Base-by-base conservation (phyloP, 2,329 filamentous ascomycete species). In the Apiospora rasikravindrae region DNA sequence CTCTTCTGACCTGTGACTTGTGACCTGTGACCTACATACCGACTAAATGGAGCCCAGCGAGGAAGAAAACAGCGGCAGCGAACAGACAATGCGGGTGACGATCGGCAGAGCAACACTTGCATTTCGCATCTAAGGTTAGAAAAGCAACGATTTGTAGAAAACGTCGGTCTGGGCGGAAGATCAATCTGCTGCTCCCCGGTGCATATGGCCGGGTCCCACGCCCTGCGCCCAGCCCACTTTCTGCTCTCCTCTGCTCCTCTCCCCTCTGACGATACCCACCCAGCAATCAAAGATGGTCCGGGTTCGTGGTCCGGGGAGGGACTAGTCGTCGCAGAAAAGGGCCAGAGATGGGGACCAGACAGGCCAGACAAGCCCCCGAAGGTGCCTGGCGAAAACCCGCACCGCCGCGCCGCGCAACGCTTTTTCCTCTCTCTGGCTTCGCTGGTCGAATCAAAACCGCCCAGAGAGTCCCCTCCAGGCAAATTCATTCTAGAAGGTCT, bases 71-170 rank as follows among this genome's bases (percentile, higher is more conserved):
- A 37, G 33, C 53, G 29, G 33, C 53, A 22, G 57, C 57, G 57
- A 64, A 64, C 57, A 64, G 57, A 64, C 57, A n/a, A 40, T 64
- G 57, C 57, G 57, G 57, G 57, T 64, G 57, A 64, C 33, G 57
- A 64, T 64, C 57, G 29, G 40, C 57, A 37, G 53, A 37, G 14
- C 4, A 61, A 37, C 57, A 64, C 57, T 64, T 64, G 57, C 57
- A 64, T 57, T 53, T 64, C 53, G 29, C 53, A 64, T 64, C 57
- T 64, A 64, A 64, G 29, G 57, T 40, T 64, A 40, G 29, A 64
- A 64, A 64, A 64, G 57, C 57, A 24, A 64, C 57, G 57, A 64
- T 40, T 40, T 40, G 29, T 22, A n/a, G 33, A 40, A 64, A 64
- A 64, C 57, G 33, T 64, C 57, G 57, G 57, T 64, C 57, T 64